These are phyloP conservation scores for Helianthus annuus DNA, from an alignment of 129 eudicot genomes.

Conservation along the genomic window DNA sequence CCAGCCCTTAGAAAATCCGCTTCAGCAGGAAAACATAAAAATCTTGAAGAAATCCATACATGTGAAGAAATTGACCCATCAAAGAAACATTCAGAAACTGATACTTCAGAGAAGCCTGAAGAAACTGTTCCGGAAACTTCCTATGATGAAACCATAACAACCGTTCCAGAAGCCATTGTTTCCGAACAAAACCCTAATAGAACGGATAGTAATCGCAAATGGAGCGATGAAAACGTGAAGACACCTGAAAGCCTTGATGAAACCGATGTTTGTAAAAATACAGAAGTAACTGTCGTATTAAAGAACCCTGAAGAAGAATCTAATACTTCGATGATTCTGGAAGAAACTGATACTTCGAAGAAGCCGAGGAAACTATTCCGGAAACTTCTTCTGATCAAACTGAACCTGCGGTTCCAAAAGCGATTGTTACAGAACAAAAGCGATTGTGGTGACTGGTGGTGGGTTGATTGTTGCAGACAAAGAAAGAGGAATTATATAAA, in stretches of 20 bases:
- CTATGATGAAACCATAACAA: background rate
- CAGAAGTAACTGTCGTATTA: background rate
- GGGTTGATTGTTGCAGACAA: too few species aligned
- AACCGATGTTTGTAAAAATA: background rate
- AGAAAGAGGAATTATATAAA: too few species aligned
- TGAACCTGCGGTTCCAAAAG: background rate
- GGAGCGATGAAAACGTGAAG: background rate
- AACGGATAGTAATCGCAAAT: background rate
- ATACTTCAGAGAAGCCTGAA: background rate
- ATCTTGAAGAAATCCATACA: background rate
- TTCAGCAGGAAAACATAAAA: background rate
- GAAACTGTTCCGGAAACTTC: slow-evolving; percentile 3
- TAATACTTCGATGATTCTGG: background rate
- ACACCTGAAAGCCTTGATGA: background rate
- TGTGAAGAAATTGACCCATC: background rate
- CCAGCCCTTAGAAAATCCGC: too few species aligned
- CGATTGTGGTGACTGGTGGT: too few species aligned
- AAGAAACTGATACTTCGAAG: background rate
- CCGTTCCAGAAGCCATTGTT: slow-evolving; percentile 1
- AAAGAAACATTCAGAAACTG: slow-evolving; percentile 3
- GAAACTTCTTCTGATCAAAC: too few species aligned
- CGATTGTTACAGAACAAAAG: background rate
- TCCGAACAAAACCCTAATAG: background rate
- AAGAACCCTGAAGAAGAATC: background rate
- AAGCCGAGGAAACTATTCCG: background rate